A percentile compares a stretch with the other conserved stretches of the same genome.
phyloP scores from a whole-genome alignment of 1,284 basidiomycete genomes.

The Puccinia triticina region DNA sequence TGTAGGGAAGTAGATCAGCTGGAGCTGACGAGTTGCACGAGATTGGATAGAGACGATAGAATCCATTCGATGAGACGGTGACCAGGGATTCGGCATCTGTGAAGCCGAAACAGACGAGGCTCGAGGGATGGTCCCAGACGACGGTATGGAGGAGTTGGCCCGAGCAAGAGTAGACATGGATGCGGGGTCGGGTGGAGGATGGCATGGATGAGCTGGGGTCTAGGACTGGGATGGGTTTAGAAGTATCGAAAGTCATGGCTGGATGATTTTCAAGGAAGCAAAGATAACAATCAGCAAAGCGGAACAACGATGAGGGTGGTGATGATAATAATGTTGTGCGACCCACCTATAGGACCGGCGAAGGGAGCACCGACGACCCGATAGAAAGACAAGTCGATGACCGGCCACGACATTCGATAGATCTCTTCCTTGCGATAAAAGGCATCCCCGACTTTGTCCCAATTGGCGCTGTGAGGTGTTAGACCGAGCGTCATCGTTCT shows the following conservation, averaged over 20 bases:
- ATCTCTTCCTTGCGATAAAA: slow-evolving; percentile 49
- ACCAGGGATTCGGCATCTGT: slow-evolving; percentile 77
- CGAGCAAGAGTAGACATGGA: slow-evolving; percentile 41
- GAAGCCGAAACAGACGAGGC: slow-evolving; percentile 79
- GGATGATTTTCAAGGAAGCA: not conserved
- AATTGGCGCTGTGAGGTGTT: slow-evolving; percentile 46
- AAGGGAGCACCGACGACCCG: slow-evolving; percentile 40
- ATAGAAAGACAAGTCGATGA: slow-evolving; percentile 41
- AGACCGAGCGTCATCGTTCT: slow-evolving; percentile 22
- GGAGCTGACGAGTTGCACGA: slow-evolving; percentile 54
- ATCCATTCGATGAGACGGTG: slow-evolving; percentile 87
- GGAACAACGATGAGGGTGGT: not conserved
- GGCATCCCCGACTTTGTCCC: slow-evolving; percentile 49
- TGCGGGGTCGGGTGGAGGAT: slow-evolving; percentile 31
- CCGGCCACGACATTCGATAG: slow-evolving; percentile 37
- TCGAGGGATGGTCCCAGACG: slow-evolving; percentile 49
- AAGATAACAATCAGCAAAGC: not conserved
- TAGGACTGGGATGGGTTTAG: slow-evolving; percentile 37
- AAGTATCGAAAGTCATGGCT: slow-evolving; percentile 49
- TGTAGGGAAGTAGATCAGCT: slow-evolving; percentile 71
- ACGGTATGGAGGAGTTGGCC: slow-evolving; percentile 30
- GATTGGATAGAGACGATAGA: slow-evolving; percentile 85
- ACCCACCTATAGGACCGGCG: slow-evolving; percentile 41
- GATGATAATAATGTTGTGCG: not conserved
- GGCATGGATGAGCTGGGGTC: slow-evolving; percentile 22